Evolutionary conservation across 108 stramenopile species (phyloP), one percentile per base, ranked within the genome.

Genomic region (Mayamaea pseudoterrestris): DNA sequence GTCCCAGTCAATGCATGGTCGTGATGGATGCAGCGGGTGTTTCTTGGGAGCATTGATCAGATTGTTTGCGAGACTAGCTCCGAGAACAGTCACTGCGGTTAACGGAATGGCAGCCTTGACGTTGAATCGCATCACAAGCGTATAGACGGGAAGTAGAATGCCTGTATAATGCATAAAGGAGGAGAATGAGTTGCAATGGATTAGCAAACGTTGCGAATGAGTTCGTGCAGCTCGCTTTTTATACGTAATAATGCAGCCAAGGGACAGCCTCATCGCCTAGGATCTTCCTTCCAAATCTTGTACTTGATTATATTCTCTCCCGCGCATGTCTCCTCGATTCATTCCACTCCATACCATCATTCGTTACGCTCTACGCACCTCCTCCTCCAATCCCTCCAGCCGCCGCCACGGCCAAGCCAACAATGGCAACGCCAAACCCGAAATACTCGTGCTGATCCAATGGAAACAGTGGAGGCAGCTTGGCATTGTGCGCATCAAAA

Each of bases 1-100:
- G 60, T 97, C 94, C 96, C 96, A 97, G 67, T 97, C 96, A 18
- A 95, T 92, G 16, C 94, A 57, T 0, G 93, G 88, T 43, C 96
- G 66, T 44, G 79, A 72, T 2, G 81, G 80, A 22, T 73, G 50
- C 8, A 18, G 37, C 24, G 96, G 96, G 68, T 97, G 96, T 11
- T 90, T 55, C 66, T 93, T 90, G 27, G 44, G 45, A 2, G 84
- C 30, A 57, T 95, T 97, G 27, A 95, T 35, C 3, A 87, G 36
- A 22, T 71, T 73, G 44, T 85, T 90, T 14, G 87, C 92, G 21
- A 93, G 49, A 5, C 91, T 68, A 12, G 89, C 90, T 25, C 96
- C 96, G 22, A 95, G 69, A 7, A 94, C 92, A 16, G 94, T 95
- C 8, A 94, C 81, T 57, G 93, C 91, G 25, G 73, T 72, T 1